Evolutionary conservation across 2,329 filamentous ascomycete genomes (phyloP), one percentile per base, ranked within the genome.

Genomic region (Scedosporium minutisporum): DNA sequence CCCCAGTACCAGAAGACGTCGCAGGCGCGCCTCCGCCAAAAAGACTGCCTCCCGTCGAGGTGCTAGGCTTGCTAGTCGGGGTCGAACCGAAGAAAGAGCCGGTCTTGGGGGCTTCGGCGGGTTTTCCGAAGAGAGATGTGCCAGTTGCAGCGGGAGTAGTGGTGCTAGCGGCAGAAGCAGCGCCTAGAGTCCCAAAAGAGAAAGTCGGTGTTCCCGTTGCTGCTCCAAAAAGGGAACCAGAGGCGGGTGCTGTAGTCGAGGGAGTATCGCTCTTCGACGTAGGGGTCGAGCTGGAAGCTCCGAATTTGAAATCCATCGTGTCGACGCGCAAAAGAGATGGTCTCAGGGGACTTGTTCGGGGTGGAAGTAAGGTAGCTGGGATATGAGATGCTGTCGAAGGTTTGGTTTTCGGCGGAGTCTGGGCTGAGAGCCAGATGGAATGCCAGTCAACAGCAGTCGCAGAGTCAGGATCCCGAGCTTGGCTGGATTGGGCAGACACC

Each of bases 121-220:
- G 14, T 38, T 55, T 51, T 14, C 67, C 66, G 59, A 69, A 70
- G 5, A 68, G 57, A 27, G 67, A 59, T 69, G 68, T 14, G 67
- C 63, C 38, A 12, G 69, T 67, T n/a, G 79, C 77, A 42, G 82
- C 82, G 23, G 82, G 81, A 16, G 82, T 81, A 42, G 82, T 84
- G 2, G 81, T 84, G 18, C 82, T 84, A 62, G 75, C 73, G 51
- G 68, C 64, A n/a, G 68, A 63, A 41, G 67, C 64, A 41, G 66
- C 65, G 48, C 68, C 68, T 25, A 68, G 33, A 21, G 66, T 68
- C 42, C 74, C 75, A 64, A 82, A 82, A 9, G 75, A 74, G 68
- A 82, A 80, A 7, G 66, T 64, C 25, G 77, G 67, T 2, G 60
- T 44, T 5, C 60, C 60, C 1, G 42, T 55, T 25, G 67, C 69